Base-by-base conservation (phyloP, 192 early-diverging fungal species). In the Phlyctochytrium bullatum region DNA sequence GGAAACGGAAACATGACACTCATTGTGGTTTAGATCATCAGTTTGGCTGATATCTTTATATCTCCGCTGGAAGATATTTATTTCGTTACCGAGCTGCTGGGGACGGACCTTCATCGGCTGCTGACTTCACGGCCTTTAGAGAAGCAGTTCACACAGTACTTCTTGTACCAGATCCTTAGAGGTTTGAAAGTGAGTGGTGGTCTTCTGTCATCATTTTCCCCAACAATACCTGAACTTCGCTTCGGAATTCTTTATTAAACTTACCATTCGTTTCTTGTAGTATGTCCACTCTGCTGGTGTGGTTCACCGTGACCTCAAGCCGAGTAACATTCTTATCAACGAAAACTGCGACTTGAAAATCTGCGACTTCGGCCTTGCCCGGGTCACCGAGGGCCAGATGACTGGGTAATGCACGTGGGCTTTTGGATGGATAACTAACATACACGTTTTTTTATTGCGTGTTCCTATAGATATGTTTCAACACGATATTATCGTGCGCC, bases 281-380 rank as follows among this genome's bases (percentile, higher is more conserved):
- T 98, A 97, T 70, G 86, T 98, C 24, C 96, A 98, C 80, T 92
- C 91, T 0, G 94, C 94, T 29, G 95, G 93, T 34, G 95, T 97
- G 34, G 88, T 97, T 36, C 96, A 98, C 76, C 85, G 96, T 66
- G 96, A 97, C 67, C 80, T 98, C 77, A 94, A 95, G 86, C 96
- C 96, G 14, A 90, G 90, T 75, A 98, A 98, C 68, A 93, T 98
- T 76, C 84, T 98, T 24, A 89, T 98, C 68, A 97, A 97, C 72
- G 94, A 95, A 69, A 95, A 98, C 80, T 96, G 96, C 71, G 96
- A 98, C 73, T 83, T 98, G 36, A 98, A 94, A 83, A 98, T 98
- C 69, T 97, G 94, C 77, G 96, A 98, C 77, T 95, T 98, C 76
- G 96, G 96, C 2, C 76, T 98, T 52, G 96, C 96, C 2, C 89